phyloP scores from a whole-genome alignment of 2,329 filamentous ascomycete species.

The Fusarium solani-melongenae region DNA sequence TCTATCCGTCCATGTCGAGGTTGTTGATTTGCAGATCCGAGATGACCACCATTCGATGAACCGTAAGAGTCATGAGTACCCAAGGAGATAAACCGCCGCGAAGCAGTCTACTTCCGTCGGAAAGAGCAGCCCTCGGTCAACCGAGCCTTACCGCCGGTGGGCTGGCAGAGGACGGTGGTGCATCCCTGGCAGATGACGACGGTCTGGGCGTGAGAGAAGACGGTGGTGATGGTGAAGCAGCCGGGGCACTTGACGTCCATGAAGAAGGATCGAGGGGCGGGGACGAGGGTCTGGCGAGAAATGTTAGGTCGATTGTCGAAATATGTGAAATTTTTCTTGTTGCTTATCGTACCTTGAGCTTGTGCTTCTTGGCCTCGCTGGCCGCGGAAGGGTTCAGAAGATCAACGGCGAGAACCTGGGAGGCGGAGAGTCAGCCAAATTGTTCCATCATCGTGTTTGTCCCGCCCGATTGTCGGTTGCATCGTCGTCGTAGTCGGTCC shows the following conservation, averaged over 20 bases:
- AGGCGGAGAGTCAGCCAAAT: conserved; percentile 58
- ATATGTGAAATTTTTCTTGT: conserved; percentile 17
- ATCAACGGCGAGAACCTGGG: conserved; percentile 99
- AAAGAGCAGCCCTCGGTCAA: conserved; percentile 99
- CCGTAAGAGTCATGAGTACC: conserved; percentile 61
- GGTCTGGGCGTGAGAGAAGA: conserved; percentile 99
- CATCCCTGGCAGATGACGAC: conserved; percentile 99
- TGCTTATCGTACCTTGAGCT: conserved; percentile 87
- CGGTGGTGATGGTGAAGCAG: conserved; percentile 99
- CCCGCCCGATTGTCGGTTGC: conserved; percentile 24
- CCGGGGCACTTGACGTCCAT: conserved; percentile 99
- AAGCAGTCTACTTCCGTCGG: conserved; percentile 94
- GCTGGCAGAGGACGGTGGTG: conserved; percentile 99
- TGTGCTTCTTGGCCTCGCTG: conserved; percentile 99
- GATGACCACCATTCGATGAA: conserved; percentile 65
- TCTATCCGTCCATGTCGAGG: conserved; percentile 62
- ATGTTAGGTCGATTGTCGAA: conserved; percentile 40
- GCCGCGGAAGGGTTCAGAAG: conserved; percentile 98
- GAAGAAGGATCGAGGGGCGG: conserved; percentile 98
- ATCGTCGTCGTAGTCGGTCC: conserved; percentile 9
- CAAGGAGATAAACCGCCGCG: conserved; percentile 59
- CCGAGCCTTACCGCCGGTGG: conserved; percentile 98
- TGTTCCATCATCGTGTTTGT: conserved; percentile 32
- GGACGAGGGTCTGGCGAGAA: conserved; percentile 81
- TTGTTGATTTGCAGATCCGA: conserved; percentile 68